Percentiles rank a stretch among this genome's conserved stretches.
phyloP scores from a whole-genome alignment of 2,329 filamentous ascomycete genomes.

The Juglanconis juglandina region DNA sequence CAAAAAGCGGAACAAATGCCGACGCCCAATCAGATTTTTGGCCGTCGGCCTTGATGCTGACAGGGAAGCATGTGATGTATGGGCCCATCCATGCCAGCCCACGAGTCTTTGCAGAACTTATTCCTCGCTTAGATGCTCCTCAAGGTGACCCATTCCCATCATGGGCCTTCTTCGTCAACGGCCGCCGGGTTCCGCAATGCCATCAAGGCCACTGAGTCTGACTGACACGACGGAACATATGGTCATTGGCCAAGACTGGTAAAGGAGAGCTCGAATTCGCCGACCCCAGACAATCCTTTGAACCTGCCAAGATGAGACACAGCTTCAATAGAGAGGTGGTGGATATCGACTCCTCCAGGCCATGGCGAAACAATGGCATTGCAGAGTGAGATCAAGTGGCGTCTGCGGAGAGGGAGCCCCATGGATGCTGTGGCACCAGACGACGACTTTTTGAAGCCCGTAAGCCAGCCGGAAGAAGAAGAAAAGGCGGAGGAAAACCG shows the following conservation, averaged over 20 bases:
- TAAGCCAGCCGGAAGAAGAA: neutral
- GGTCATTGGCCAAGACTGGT: neutral
- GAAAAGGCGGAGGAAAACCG: neutral
- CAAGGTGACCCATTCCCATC: too few species aligned
- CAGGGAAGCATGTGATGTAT: neutral
- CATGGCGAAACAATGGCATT: neutral
- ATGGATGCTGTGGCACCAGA: neutral
- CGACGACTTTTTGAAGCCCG: too few species aligned
- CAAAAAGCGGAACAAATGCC: neutral
- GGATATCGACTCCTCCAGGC: too few species aligned
- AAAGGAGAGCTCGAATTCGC: neutral
- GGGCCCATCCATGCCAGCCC: neutral
- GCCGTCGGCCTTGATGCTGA: neutral
- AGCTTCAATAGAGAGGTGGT: neutral
- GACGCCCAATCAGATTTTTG: neutral
- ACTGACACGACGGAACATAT: neutral
- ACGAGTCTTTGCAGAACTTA: neutral
- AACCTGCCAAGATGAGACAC: neutral
- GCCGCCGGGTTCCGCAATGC: neutral
- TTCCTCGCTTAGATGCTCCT: too few species aligned
- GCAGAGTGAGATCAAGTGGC: neutral
- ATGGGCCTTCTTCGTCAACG: neutral
- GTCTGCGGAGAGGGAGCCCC: neutral
- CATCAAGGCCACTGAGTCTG: neutral
- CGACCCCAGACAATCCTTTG: too few species aligned